phyloP scores from a whole-genome alignment of 345 rosid genomes.

The Populus simonii region DNA sequence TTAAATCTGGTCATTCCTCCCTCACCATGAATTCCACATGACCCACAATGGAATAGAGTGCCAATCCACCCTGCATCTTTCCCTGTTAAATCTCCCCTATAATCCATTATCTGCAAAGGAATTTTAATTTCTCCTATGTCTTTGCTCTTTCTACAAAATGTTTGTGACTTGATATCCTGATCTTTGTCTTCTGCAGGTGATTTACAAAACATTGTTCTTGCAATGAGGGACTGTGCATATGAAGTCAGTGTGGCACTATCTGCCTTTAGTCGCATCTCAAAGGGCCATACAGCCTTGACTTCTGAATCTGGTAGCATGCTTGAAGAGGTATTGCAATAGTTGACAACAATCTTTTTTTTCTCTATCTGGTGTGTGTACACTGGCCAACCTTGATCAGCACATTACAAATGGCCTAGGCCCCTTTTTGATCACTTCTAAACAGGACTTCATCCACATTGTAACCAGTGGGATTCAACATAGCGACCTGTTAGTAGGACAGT shows the following conservation, averaged over 20 bases:
- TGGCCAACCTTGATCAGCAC: not conserved
- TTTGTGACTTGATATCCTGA: not conserved
- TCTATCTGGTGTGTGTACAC: not conserved
- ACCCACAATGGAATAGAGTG: not conserved
- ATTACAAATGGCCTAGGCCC: not conserved
- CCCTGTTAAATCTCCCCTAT: not conserved
- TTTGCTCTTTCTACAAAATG: not conserved
- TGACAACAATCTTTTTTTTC: not conserved
- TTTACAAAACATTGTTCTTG: slow-evolving; percentile 66
- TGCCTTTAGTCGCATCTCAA: slow-evolving; percentile 68
- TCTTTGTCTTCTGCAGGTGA: slow-evolving; percentile 52
- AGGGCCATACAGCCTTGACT: slow-evolving; percentile 86
- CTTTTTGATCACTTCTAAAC: not conserved
- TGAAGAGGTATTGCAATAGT: slow-evolving; percentile 61
- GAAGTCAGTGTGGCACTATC: slow-evolving; percentile 74
- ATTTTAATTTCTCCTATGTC: not conserved
- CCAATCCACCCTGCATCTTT: not conserved
- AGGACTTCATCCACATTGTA: not conserved
- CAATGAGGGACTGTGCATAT: slow-evolving; percentile 87
- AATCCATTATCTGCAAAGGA: not conserved
- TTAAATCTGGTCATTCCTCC: not conserved
- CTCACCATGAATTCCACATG: not conserved
- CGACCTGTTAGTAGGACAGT: not conserved
- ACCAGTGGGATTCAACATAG: not conserved
- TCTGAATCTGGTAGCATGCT: slow-evolving; percentile 95